A percentile compares a stretch with the other conserved stretches of the same genome.
phyloP scores from a whole-genome alignment of 2,329 filamentous ascomycete species.

The Cercospora sp. region DNA sequence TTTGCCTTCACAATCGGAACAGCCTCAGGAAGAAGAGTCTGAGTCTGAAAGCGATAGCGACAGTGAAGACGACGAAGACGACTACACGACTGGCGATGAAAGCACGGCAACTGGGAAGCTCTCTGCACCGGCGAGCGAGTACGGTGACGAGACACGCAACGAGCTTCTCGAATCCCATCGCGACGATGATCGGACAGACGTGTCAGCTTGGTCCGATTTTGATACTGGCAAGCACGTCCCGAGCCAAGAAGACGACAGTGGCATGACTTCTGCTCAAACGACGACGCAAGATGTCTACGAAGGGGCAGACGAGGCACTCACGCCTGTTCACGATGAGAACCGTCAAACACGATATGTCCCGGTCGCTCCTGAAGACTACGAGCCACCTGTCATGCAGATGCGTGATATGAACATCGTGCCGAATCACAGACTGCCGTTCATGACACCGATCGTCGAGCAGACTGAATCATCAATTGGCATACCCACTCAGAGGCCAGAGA shows the following conservation, averaged over 20 bases:
- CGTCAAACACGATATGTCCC: constrained; percentile 69
- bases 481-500: constrained; percentile 56
- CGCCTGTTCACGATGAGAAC: constrained; percentile 47
- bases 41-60: constrained; percentile 63
- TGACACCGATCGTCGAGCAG: constrained; percentile 96
- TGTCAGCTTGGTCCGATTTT: constrained; percentile 88
- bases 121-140: constrained; percentile 63
- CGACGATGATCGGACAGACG: constrained; percentile 44
- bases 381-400: constrained; percentile 71
- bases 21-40: constrained; percentile 57
- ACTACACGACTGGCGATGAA: constrained; percentile 67
- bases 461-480: constrained; percentile 83
- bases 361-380: constrained; percentile 81
- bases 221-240: constrained; percentile 71
- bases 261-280: constrained; percentile 36
- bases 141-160: constrained; percentile 60
- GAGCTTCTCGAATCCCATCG: constrained; percentile 50
- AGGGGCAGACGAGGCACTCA: constrained; percentile 43
- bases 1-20: constrained; percentile 53
- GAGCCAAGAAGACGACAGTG: constrained; percentile 42
- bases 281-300: constrained; percentile 40
- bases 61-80: constrained; percentile 47
- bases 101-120: constrained; percentile 74
- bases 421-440: constrained; percentile 91
- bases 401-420: constrained; percentile 76